Percentiles rank a stretch among this genome's conserved stretches.
Evolutionary conservation across 495 filamentous ascomycete genomes (phyloP).

Genomic region (Trichoderma reesei): DNA sequence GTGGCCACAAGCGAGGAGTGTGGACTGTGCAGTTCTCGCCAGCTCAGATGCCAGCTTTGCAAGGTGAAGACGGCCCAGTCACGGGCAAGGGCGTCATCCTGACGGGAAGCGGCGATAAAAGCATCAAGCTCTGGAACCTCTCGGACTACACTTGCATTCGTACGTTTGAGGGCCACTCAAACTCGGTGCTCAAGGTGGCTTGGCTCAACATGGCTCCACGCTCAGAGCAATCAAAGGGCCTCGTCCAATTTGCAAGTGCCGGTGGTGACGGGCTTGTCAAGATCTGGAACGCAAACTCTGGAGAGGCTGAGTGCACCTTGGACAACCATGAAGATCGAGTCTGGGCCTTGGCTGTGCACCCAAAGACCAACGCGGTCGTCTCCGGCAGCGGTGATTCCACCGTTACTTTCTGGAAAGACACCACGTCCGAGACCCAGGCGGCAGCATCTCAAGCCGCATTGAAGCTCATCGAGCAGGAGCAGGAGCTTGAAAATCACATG

Average conservation of each 20-base stretch:
- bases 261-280: conserved; percentile 96
- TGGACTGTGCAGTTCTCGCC: conserved; percentile 91
- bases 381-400: conserved; percentile 85
- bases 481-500: conserved; percentile 85
- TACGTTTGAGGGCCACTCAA: conserved; percentile 93
- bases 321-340: conserved; percentile 96
- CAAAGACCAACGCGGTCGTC: conserved; percentile 57
- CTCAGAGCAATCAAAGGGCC: conserved; percentile 38
- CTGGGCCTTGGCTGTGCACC: conserved; percentile 73
- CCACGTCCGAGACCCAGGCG: conserved; percentile 66
- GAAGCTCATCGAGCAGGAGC: conserved; percentile 81
- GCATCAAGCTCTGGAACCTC: conserved; percentile 89
- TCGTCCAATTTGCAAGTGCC: conserved; percentile 66
- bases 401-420: conserved; percentile 92
- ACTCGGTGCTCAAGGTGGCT: conserved; percentile 85
- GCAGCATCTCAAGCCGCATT: conserved; percentile 59
- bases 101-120: conserved; percentile 90
- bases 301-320: conserved; percentile 78
- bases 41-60: conserved; percentile 57
- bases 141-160: conserved; percentile 85
- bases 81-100: conserved; percentile 66
- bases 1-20: conserved; percentile 86
- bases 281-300: conserved; percentile 72
- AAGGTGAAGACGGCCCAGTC: conserved; percentile 54
- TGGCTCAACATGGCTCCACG: conserved; percentile 63